Base-by-base conservation (phyloP, 495 filamentous ascomycete species). In the Articulospora tetracladia region DNA sequence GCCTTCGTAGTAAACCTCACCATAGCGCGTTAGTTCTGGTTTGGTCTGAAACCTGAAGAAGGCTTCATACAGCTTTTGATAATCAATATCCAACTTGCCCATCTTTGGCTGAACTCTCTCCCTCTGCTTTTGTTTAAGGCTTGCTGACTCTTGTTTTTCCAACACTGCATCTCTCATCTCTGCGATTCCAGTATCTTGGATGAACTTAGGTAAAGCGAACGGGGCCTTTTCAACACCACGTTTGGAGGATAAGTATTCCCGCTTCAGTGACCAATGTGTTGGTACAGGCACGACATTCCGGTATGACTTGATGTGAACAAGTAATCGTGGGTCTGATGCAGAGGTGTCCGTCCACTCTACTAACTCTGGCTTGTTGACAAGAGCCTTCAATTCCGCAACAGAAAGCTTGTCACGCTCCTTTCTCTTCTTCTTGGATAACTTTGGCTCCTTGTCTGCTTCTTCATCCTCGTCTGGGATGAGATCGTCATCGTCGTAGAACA, bases 11-110 rank as follows among this genome's bases (percentile, higher is more conserved):
- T 98, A 98, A 19, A 98, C 92, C 72, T 98, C 94, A 26, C 94
- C 94, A 67, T 96, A 98, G 20, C 92, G 84, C 44, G 94, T 98
- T 53, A 98, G 74, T 62, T 92, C 86, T 1, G 94, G 94, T 69
- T 98, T 98, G 34, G 90, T 96, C 72, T 98, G 94, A 68, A 94
- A 95, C 25, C 92, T 83, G 78, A 98, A 98, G 75, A 98, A 98
- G 7, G 94, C 94, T 69, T 97, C 94, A 70, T 97, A 96, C 26
- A 98, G 83, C 70, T 94, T 97, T 69, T 96, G 91, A 70, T 98
- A 98, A 73, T 98, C 95, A 60, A 98, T 96, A 66, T 98, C 94
- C 52, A 98, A 77, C 68, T 93, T 95, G 61, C 94, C 94, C 87
- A 97, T 95, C 73, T 98, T 98, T 0, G 92, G 92, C 62, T 92